Conservation (phyloP, 345 rosid species). For the Garcia nutans region DNA sequence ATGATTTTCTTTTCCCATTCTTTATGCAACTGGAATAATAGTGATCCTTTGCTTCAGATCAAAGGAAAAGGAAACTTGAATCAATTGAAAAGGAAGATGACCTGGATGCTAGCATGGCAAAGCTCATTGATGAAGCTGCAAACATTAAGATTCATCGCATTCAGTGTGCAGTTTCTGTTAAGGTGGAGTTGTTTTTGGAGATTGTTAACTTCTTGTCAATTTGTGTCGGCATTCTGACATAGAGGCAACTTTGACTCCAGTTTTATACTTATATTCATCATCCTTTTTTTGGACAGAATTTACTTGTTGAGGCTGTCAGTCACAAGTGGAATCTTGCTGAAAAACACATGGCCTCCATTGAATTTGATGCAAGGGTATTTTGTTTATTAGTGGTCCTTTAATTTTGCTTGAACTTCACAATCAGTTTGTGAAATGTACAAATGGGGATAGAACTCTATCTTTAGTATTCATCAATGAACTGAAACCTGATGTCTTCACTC, state of each 20-base stretch:
- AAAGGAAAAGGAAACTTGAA: conserved; percentile 58
- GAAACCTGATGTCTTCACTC: background rate
- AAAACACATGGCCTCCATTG: conserved; percentile 65
- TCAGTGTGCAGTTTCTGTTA: conserved; percentile 47
- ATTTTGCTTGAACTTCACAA: background rate
- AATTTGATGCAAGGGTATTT: conserved; percentile 74
- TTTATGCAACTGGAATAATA: background rate
- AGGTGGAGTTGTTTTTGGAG: conserved; percentile 40
- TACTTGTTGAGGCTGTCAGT: conserved; percentile 60
- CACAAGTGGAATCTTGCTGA: conserved; percentile 58
- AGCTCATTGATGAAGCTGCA: conserved; percentile 58
- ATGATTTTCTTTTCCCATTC: background rate
- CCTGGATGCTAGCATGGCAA: conserved; percentile 53
- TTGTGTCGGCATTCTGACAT: conserved; percentile 3
- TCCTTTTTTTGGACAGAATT: conserved; percentile 36
- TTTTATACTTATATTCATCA: background rate
- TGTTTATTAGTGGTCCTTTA: background rate
- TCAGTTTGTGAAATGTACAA: too few relatives aligned
- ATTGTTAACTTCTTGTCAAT: background rate
- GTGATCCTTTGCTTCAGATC: conserved; percentile 37
- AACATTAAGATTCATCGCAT: conserved; percentile 49
- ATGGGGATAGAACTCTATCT: background rate
- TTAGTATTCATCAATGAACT: background rate
- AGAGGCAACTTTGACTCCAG: background rate
- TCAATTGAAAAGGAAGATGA: conserved; percentile 67